phyloP scores from a whole-genome alignment of 2,329 filamentous ascomycete genomes.

The Colletotrichum tabaci region DNA sequence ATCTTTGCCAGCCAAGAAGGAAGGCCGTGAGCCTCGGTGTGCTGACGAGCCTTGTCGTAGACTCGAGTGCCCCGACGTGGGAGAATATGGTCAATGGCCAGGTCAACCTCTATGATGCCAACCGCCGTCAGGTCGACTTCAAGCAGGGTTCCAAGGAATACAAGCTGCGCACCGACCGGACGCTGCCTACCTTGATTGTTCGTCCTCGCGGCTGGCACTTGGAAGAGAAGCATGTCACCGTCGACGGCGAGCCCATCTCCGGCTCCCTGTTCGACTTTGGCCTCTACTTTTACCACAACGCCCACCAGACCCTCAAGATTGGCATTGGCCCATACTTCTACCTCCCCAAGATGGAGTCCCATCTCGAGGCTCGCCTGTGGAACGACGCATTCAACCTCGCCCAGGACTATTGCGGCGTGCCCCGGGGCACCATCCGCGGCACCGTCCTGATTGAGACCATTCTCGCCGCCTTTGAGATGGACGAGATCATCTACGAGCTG shows the following conservation, averaged over 20 bases:
- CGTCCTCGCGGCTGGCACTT: constrained; percentile 98
- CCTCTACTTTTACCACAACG: constrained; percentile 99
- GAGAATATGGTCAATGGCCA: constrained; percentile 99
- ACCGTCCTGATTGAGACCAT: constrained; percentile 99
- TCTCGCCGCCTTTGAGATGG: constrained; percentile 98
- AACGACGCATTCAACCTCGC: constrained; percentile 97
- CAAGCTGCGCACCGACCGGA: constrained; percentile 93
- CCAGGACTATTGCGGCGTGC: constrained; percentile 93
- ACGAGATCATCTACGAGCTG: constrained; percentile 99
- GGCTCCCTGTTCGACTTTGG: constrained; percentile 96
- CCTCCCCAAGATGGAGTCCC: constrained; percentile 97
- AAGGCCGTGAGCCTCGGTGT: neutral
- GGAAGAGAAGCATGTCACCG: constrained; percentile 97
- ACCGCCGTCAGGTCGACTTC: constrained; percentile 95
- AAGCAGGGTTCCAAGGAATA: constrained; percentile 96
- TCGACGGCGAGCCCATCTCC: constrained; percentile 95
- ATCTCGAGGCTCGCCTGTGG: constrained; percentile 97
- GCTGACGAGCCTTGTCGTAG: constrained; percentile 60
- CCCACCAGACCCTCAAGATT: constrained; percentile 85
- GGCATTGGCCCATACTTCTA: constrained; percentile 97
- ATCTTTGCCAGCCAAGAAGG: neutral
- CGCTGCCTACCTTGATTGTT: constrained; percentile 89
- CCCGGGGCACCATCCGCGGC: constrained; percentile 90
- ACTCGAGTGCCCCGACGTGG: constrained; percentile 97
- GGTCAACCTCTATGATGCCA: constrained; percentile 96